Percentiles rank a stretch among this genome's conserved stretches.
These are phyloP conservation scores for Blastobotrys terrestris DNA, from an alignment of 805 yeast genomes.

Conservation along the genomic window DNA sequence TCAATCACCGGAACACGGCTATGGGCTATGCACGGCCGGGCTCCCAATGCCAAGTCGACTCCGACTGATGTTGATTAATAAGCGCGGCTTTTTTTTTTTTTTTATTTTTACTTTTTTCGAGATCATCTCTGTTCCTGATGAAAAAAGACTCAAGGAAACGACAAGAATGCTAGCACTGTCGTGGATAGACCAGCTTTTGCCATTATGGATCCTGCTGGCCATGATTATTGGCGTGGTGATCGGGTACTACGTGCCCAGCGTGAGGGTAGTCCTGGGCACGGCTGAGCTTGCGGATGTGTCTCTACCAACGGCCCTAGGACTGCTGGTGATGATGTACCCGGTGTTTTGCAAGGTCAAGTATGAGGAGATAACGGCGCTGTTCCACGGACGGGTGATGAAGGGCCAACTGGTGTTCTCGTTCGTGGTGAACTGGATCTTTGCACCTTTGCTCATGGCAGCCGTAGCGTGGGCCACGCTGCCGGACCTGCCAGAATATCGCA, in stretches of 20 bases:
- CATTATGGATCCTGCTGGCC: conserved; percentile 25
- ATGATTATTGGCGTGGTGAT: conserved; percentile 24
- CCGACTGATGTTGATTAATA: too few species aligned
- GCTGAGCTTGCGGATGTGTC: not conserved
- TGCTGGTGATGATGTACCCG: conserved; percentile 53
- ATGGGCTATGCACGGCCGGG: too few species aligned
- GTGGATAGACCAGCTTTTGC: conserved; percentile 19
- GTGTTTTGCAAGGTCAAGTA: conserved; percentile 49
- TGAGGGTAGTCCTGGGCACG: not conserved
- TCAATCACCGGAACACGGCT: too few species aligned
- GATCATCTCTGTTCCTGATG: too few species aligned
- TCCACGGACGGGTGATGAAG: conserved; percentile 22
- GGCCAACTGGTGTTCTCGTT: conserved; percentile 37
- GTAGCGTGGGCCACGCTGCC: conserved; percentile 48
- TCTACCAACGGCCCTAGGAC: conserved; percentile 36
- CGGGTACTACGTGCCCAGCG: conserved; percentile 20
- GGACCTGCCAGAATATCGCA: conserved; percentile 43
- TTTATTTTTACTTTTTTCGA: too few species aligned
- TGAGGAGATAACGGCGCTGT: conserved; percentile 36
- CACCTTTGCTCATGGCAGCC: conserved; percentile 50
- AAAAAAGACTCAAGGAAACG: too few species aligned
- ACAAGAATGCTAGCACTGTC: not conserved
- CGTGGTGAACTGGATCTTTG: conserved; percentile 47
- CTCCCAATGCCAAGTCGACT: too few species aligned
- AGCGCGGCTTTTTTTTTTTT: too few species aligned